Evolutionary conservation across 73 alveolate species (phyloP).

Genomic region (Breviolum minutum): DNA sequence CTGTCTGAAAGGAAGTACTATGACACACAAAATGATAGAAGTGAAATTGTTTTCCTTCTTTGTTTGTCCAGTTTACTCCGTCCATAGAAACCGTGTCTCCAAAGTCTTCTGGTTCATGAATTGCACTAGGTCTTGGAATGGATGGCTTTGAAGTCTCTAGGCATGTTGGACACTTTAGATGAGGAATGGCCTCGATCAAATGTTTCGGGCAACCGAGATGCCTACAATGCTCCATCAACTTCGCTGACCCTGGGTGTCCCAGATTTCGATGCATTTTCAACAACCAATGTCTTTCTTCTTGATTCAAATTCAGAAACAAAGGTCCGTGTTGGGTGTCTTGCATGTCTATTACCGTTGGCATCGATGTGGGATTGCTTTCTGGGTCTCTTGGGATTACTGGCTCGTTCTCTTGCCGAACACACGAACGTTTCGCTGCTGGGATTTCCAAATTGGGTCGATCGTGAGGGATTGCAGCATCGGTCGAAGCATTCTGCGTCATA

Average conservation of each 20-base stretch:
- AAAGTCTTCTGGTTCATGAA: neutral
- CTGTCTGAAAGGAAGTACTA: neutral
- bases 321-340: no score
- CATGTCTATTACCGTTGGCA: no score
- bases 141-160: neutral
- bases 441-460: no score
- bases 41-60: neutral
- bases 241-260: neutral
- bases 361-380: no score
- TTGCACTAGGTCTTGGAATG: neutral
- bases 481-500: no score
- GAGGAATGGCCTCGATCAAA: neutral
- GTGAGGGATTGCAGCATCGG: no score
- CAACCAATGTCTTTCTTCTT: neutral
- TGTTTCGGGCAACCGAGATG: neutral
- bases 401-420: no score
- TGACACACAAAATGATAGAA: neutral
- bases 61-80: neutral
- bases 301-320: no score
- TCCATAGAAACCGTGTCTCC: neutral
- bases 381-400: no score
- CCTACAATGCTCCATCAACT: neutral
- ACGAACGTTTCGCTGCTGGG: no score
- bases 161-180: neutral
- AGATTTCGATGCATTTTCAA: neutral